Evolutionary conservation across 2,329 filamentous ascomycete species (phyloP).

Genomic region (Alternaria brassicicola): DNA sequence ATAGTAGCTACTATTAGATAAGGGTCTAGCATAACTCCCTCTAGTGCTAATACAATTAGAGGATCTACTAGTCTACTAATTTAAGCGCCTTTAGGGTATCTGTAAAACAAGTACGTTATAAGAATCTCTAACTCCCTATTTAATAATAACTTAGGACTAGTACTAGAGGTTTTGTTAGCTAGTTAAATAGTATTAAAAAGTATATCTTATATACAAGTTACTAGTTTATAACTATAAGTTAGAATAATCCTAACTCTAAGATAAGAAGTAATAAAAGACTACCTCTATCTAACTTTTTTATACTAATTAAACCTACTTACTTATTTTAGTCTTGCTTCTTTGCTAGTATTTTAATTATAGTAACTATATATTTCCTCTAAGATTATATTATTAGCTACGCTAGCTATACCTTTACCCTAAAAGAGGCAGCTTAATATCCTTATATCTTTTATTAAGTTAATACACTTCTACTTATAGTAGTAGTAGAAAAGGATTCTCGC

Average conservation of each 20-base stretch:
- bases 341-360: neutral
- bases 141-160: neutral
- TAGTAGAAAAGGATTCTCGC: constrained; percentile 4
- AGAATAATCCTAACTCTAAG: constrained; percentile 2
- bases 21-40: constrained; percentile 1
- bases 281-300: constrained; percentile 5
- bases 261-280: constrained; percentile 5
- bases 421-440: neutral
- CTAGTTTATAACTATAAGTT: neutral
- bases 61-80: neutral
- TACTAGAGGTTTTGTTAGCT: neutral
- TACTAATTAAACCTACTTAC: constrained; percentile 1
- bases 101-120: neutral
- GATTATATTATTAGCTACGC: neutral
- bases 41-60: neutral
- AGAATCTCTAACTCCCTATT: neutral
- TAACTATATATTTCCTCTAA: no score
- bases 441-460: neutral
- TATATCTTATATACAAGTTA: constrained; percentile 5
- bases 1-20: neutral
- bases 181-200: neutral
- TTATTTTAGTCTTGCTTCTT: neutral
- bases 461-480: neutral
- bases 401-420: neutral
- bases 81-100: neutral